Base-by-base conservation (phyloP, 2,329 filamentous ascomycete genomes). In the Blumeria graminis region DNA sequence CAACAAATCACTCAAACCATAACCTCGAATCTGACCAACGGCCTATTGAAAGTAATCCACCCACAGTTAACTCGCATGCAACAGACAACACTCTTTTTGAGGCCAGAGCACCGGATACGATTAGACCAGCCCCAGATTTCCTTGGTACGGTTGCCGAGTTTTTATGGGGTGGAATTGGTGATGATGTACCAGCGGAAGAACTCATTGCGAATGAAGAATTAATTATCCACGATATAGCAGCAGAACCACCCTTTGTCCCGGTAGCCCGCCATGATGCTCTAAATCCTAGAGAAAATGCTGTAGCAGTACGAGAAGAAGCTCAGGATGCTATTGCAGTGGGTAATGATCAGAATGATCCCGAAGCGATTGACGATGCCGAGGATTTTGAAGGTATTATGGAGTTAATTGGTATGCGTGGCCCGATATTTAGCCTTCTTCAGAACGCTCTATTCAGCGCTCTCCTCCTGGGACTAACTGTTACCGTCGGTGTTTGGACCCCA, bases 341-440 rank as follows among this genome's bases (percentile, higher is more conserved):
- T 8, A 71, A 90, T 38, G 86, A 94, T 57, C 76, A 79, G 46
- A 82, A 85, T 61, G 86, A 94, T 56, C 76, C 79, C 56, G 82
- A 86, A 62, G 83, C 81, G 9, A 76, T 87, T 45, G 85, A 89
- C 46, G 84, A 95, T 62, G 85, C 85, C 9, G 92, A 98, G 69
- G 92, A 98, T 65, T 80, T 98, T 14, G 92, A 98, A 66, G 92
- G 92, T 0, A 86, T 98, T 55, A 81, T 98, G 72, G 92, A 98
- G 67, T 77, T 98, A 14, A 84, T 98, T 58, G 92, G 92, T 39
- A 93, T 98, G 84, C 86, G 93, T 64, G 92, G 92, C 0, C 92
- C 92, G 0, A 74, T 98, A 3, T 82, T 84, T 13, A 88, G 87
- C 2, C 76, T 98, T 6, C 80, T 96, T 62, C 92, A 98, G 65